Base-by-base conservation (phyloP, 164 flowering plant genomes). In the Vitis riparia region DNA sequence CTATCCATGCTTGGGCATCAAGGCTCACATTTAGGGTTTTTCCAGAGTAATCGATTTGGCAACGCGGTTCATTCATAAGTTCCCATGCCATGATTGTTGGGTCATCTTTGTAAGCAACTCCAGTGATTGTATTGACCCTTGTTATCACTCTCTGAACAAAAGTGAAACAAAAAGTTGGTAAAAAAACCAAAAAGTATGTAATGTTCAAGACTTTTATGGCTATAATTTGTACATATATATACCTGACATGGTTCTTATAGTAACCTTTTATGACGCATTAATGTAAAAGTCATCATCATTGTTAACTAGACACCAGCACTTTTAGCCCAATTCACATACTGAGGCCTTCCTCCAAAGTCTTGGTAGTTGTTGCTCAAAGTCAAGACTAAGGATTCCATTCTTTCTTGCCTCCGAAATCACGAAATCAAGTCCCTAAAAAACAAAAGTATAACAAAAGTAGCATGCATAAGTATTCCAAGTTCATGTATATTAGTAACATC, bases 71-170 rank as follows among this genome's bases (percentile, higher is more conserved):
- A 14, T 85, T 85, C 72, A 85, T 83, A 1, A 85, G 81, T 59
- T 85, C 89, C 89, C 89, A 85, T 19, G 83, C 86, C 80, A 85
- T 75, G 62, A 83, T 83, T 0, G 80, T 79, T 12, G 88, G 71
- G 1, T 85, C 88, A 62, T 83, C 82, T 51, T 71, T 83, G 59
- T 85, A 83, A 11, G 71, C 78, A 9, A 74, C 60, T 57, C 77
- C 55, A 12, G 77, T 81, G 57, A 85, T 55, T 4, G 84, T 80
- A 65, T 85, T 85, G 9, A 71, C n/a, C 66, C 88, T 80, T 9
- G 79, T 81, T 9, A 85, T 23, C 37, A 85, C 82, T 51, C 11
- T 76, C 88, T 80, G 74, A 50, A 23, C 49, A 57, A 16, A 53
- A 32, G 56, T 19, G 59, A 14, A 57, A 11, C n/a, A 14, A 29